phyloP scores from a whole-genome alignment of 768 basidiomycete species.

The Stropharia rugosoannulata region DNA sequence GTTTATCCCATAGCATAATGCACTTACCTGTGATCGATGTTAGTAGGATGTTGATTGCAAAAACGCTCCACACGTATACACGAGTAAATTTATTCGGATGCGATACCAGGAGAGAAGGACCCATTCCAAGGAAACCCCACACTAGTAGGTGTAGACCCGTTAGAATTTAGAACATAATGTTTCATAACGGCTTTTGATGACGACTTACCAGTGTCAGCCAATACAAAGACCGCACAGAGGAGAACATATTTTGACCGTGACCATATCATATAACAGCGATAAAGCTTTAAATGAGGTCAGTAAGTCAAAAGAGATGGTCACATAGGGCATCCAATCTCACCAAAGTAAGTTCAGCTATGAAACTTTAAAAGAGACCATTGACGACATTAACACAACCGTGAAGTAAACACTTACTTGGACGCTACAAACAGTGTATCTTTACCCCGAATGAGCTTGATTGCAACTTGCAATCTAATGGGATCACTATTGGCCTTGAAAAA shows the following conservation, averaged over 20 bases:
- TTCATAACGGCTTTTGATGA: too few species aligned
- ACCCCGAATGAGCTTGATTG: not conserved
- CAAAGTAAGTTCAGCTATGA: conserved; percentile 25
- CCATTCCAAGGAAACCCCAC: conserved; percentile 11
- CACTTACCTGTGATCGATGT: conserved; percentile 21
- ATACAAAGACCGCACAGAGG: conserved; percentile 14
- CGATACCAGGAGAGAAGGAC: not conserved
- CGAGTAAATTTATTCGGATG: conserved; percentile 6
- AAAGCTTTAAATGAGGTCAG: conserved; percentile 12
- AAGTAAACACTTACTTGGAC: conserved; percentile 21
- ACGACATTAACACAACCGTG: not conserved
- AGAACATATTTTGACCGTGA: conserved; percentile 20
- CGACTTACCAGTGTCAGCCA: conserved; percentile 21
- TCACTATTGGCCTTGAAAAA: not conserved
- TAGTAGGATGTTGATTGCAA: conserved; percentile 23
- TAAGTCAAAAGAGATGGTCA: not conserved
- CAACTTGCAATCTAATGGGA: too few species aligned
- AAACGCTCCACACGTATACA: conserved; percentile 23
- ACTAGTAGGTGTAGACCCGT: too few species aligned
- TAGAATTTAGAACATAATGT: too few species aligned
- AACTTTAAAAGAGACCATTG: conserved; percentile 7
- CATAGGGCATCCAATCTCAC: conserved; percentile 11
- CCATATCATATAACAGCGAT: conserved; percentile 29
- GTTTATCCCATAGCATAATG: too few species aligned
- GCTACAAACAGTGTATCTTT: conserved; percentile 23